These are phyloP conservation scores for Chaetomium tenue DNA, from an alignment of 495 filamentous ascomycete species.

Conservation along the genomic window DNA sequence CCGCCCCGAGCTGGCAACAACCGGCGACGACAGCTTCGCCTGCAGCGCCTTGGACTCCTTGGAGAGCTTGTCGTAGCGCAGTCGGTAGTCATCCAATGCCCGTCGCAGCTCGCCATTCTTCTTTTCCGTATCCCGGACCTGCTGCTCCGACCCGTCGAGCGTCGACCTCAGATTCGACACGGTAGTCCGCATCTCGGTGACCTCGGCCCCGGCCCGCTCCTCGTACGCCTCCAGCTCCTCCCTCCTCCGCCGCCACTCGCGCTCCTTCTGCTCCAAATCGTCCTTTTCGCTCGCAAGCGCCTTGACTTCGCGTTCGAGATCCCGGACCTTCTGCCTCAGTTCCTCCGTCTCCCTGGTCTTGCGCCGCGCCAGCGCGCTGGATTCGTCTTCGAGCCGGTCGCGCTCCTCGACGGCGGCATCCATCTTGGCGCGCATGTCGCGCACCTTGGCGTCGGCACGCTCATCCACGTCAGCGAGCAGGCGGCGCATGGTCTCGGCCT, in stretches of 20 bases:
- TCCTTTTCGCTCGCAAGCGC: constrained; percentile 70
- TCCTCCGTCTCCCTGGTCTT: constrained; percentile 85
- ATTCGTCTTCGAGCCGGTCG: constrained; percentile 88
- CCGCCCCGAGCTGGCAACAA: constrained; percentile 34
- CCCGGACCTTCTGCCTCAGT: constrained; percentile 69
- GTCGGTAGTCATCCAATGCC: constrained; percentile 72
- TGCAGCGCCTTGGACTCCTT: constrained; percentile 56
- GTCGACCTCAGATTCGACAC: constrained; percentile 76
- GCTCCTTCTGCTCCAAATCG: constrained; percentile 62
- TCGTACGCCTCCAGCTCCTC: constrained; percentile 71
- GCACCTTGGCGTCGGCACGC: constrained; percentile 70
- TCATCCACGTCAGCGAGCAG: constrained; percentile 84
- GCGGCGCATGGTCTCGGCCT: constrained; percentile 92
- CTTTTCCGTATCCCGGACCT: constrained; percentile 75
- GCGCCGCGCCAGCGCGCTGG: constrained; percentile 69
- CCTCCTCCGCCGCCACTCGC: constrained; percentile 62
- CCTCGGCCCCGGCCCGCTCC: constrained; percentile 66
- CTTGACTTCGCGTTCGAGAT: constrained; percentile 72
- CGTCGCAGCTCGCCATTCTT: constrained; percentile 73
- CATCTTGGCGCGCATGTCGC: constrained; percentile 87
- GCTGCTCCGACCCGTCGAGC: constrained; percentile 82
- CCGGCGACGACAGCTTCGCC: constrained; percentile 34
- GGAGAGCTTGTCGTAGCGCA: constrained; percentile 73
- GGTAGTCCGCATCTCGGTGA: constrained; percentile 68
- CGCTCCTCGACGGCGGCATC: constrained; percentile 87